A percentile compares a stretch with the other conserved stretches of the same genome.
Conservation (phyloP, 2,329 filamentous ascomycete species). For the Neofusicoccum kwambonambiense region DNA sequence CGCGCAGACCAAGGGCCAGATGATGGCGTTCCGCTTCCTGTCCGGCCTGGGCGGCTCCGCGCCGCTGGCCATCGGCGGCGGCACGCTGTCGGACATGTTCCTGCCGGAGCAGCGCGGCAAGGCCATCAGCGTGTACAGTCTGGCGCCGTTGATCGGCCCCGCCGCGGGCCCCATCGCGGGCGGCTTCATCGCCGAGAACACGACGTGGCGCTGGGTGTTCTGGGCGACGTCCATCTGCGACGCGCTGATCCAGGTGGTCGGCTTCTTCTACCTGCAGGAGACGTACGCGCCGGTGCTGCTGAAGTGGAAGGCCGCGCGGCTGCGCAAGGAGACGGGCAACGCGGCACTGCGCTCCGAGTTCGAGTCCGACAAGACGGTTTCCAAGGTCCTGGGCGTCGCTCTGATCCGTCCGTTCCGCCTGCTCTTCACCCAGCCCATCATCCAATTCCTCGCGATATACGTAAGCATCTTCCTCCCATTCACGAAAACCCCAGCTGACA, state of each 20-base stretch:
- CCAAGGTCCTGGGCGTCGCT: slow-evolving; percentile 34
- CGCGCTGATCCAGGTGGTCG: slow-evolving; percentile 59
- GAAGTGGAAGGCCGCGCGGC: slow-evolving; percentile 53
- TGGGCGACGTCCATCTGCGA: slow-evolving; percentile 64
- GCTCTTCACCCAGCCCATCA: slow-evolving; percentile 59
- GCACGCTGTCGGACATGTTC: slow-evolving; percentile 55
- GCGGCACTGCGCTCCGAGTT: slow-evolving; percentile 55
- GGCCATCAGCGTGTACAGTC: slow-evolving; percentile 62
- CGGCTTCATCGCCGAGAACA: slow-evolving; percentile 62
- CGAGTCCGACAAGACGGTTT: slow-evolving; percentile 40
- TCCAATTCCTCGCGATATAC: slow-evolving; percentile 57
- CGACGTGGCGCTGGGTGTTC: slow-evolving; percentile 73
- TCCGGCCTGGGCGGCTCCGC: slow-evolving; percentile 40
- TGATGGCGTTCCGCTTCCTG: slow-evolving; percentile 39
- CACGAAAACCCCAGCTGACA: not conserved
- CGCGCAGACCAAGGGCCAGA: slow-evolving; percentile 33
- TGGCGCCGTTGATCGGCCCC: slow-evolving; percentile 64
- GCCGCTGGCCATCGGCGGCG: slow-evolving; percentile 39
- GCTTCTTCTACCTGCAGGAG: slow-evolving; percentile 63
- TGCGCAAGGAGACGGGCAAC: slow-evolving; percentile 61
- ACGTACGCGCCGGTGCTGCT: slow-evolving; percentile 67
- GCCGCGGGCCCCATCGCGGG: slow-evolving; percentile 65
- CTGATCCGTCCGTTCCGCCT: slow-evolving; percentile 58
- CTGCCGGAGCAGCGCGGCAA: slow-evolving; percentile 61
- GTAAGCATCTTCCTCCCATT: not conserved